A percentile compares a stretch with the other conserved stretches of the same genome.
Evolutionary conservation across 441 rosid genomes (phyloP).

Genomic region (Euphorbia corollata): DNA sequence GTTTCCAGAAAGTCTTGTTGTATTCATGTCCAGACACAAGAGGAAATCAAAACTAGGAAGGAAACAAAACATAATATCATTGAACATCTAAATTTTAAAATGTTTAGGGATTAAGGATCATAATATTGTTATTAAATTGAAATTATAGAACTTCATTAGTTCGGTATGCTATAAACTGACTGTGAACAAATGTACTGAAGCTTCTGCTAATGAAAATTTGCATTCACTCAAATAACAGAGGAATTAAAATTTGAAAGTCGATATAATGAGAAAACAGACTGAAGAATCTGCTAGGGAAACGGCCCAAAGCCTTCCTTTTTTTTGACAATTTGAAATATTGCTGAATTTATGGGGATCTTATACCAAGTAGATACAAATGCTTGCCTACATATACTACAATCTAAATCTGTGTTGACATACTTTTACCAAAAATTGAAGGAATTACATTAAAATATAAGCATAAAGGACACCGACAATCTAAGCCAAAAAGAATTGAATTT

Average conservation of each 20-base stretch:
- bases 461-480: slow-evolving; percentile 8
- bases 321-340: not conserved
- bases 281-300: not conserved
- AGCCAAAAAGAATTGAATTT: slow-evolving; percentile 3
- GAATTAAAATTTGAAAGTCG: slow-evolving; percentile 1
- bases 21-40: no score
- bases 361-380: not conserved
- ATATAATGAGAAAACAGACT: not conserved
- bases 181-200: not conserved
- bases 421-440: slow-evolving; percentile 24
- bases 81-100: no score
- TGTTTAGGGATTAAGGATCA: not conserved
- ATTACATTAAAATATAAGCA: slow-evolving; percentile 20
- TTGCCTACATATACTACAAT: not conserved
- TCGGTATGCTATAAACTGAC: not conserved
- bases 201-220: not conserved
- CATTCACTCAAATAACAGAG: not conserved
- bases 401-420: slow-evolving; percentile 2
- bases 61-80: not conserved
- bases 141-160: not conserved
- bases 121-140: not conserved
- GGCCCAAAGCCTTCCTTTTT: slow-evolving; percentile 1
- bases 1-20: not conserved
- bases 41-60: no score
- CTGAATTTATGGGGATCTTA: not conserved